Conservation (phyloP, 176 grass and related monocot genomes). For the Cocos nucifera region DNA sequence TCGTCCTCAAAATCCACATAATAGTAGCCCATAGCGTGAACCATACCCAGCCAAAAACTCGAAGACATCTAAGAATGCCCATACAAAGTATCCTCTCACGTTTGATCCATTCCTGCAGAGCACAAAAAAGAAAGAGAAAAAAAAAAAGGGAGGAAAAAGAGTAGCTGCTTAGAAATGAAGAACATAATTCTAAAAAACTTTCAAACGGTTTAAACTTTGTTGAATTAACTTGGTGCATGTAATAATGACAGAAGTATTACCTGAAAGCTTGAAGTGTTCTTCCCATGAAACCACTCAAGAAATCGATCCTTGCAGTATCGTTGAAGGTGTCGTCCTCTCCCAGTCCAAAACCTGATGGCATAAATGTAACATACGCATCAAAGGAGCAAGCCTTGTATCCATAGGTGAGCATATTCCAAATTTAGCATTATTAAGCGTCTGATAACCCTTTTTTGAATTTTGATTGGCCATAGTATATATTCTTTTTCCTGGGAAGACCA, state of each 20-base stretch:
- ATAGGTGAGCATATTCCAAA: too few relatives aligned
- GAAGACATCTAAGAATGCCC: conserved; percentile 60
- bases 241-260: not conserved
- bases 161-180: too few relatives aligned
- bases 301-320: conserved; percentile 45
- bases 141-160: not conserved
- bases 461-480: too few relatives aligned
- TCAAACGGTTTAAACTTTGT: too few relatives aligned
- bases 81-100: conserved; percentile 60
- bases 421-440: too few relatives aligned
- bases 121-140: not conserved
- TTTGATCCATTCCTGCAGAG: conserved; percentile 46
- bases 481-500: too few relatives aligned
- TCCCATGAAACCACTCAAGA: conserved; percentile 38
- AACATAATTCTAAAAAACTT: too few relatives aligned
- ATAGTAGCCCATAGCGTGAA: conserved; percentile 41
- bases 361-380: not conserved
- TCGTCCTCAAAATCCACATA: conserved; percentile 47
- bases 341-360: conserved; percentile 25
- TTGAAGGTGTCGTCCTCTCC: conserved; percentile 22
- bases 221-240: too few relatives aligned
- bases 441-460: too few relatives aligned
- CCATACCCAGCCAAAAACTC: conserved; percentile 38
- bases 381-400: too few relatives aligned
- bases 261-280: conserved; percentile 37